phyloP scores from a whole-genome alignment of 257 asterid genomes.

The Rubia yunnanensis region DNA sequence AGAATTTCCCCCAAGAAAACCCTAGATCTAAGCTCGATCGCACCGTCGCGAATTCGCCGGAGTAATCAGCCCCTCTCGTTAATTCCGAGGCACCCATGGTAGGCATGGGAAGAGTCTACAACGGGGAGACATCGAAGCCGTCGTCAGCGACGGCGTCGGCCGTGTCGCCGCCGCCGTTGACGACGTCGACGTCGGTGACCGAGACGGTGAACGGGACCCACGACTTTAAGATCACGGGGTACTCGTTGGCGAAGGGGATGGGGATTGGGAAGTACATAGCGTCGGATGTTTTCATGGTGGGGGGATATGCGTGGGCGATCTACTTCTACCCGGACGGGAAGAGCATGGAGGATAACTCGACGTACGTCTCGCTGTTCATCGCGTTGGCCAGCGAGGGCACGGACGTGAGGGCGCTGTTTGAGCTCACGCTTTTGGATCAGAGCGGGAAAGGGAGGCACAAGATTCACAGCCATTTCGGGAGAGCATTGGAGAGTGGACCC shows the following conservation, averaged over 20 bases:
- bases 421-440: conserved; percentile 80
- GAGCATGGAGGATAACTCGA: conserved; percentile 75
- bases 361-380: conserved; percentile 75
- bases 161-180: conserved; percentile 35
- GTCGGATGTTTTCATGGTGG: conserved; percentile 79
- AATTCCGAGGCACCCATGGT: conserved; percentile 17
- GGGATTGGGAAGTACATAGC: conserved; percentile 86
- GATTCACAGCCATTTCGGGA: conserved; percentile 91
- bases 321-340: conserved; percentile 94
- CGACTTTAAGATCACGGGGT: conserved; percentile 75
- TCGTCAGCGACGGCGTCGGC: conserved; percentile 37
- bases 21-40: conserved; percentile 26
- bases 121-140: conserved; percentile 40
- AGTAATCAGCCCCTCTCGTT: not conserved
- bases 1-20: conserved; percentile 5
- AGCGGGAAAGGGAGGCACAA: conserved; percentile 90
- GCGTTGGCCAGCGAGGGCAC: conserved; percentile 81
- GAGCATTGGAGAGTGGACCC: conserved; percentile 93
- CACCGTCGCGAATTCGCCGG: not conserved
- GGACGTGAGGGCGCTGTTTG: conserved; percentile 89
- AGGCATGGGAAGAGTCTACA: conserved; percentile 62
- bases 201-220: conserved; percentile 83
- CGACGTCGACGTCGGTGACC: conserved; percentile 66
- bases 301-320: conserved; percentile 90
- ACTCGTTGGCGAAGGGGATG: conserved; percentile 69